Evolutionary conservation across 2,329 filamentous ascomycete genomes (phyloP).

Genomic region (Penicillium glabrum): DNA sequence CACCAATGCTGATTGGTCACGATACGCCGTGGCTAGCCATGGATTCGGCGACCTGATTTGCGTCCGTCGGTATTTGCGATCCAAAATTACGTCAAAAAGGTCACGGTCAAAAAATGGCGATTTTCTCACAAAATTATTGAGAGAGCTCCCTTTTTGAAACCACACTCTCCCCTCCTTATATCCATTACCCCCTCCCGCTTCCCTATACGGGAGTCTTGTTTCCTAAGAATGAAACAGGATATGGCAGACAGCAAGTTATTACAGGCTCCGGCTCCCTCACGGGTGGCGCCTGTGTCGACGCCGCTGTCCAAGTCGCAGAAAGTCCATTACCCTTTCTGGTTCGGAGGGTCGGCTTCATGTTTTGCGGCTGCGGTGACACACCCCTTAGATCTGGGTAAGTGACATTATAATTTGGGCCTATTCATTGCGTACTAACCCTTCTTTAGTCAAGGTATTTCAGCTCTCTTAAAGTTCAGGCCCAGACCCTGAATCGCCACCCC

Average conservation of each 20-base stretch:
- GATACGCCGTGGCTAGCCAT: conserved; percentile 16
- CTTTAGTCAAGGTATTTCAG: conserved; percentile 54
- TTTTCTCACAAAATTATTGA: not conserved
- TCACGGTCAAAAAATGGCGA: conserved; percentile 1
- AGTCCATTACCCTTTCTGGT: conserved; percentile 81
- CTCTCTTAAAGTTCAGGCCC: conserved; percentile 3
- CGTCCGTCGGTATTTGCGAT: conserved; percentile 28
- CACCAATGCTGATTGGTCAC: not conserved
- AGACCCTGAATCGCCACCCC: conserved; percentile 1
- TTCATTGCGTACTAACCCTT: conserved; percentile 20
- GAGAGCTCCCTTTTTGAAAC: not conserved
- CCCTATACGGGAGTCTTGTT: conserved; percentile 15
- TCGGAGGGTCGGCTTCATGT: conserved; percentile 90
- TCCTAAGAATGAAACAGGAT: conserved; percentile 19
- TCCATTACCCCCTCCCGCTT: conserved; percentile 1
- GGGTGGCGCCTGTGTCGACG: conserved; percentile 19
- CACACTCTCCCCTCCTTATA: conserved; percentile 3
- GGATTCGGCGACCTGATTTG: conserved; percentile 36
- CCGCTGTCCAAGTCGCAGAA: conserved; percentile 23
- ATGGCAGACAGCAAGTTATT: conserved; percentile 37
- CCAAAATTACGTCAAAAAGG: conserved; percentile 24
- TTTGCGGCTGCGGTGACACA: conserved; percentile 90
- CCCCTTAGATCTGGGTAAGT: conserved; percentile 83
- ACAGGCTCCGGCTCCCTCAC: conserved; percentile 23
- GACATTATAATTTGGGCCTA: not conserved